phyloP scores from a whole-genome alignment of 1,139 yeast species.

The Geotrichum histeridarum region DNA sequence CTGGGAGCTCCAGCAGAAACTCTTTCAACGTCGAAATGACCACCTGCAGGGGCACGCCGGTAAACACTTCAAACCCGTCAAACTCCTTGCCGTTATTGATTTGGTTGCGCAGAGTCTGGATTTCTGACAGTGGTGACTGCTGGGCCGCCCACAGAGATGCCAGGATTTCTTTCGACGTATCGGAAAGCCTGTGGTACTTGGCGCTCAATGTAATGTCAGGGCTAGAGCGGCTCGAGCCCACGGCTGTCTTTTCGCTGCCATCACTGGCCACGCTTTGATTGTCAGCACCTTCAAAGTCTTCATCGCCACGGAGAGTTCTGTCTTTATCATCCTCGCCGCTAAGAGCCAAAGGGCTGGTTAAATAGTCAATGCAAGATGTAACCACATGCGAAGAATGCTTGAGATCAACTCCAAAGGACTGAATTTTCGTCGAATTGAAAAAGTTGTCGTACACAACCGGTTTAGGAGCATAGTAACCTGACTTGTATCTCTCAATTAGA shows the following conservation, averaged over 20 bases:
- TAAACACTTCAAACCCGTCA: slow-evolving; percentile 29
- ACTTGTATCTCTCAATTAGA: slow-evolving; percentile 55
- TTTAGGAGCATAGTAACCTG: slow-evolving; percentile 68
- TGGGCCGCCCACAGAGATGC: slow-evolving; percentile 29
- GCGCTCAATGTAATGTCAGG: not conserved
- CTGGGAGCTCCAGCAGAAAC: slow-evolving; percentile 76
- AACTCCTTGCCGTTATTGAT: slow-evolving; percentile 49
- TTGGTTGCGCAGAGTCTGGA: slow-evolving; percentile 58
- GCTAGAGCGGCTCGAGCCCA: not conserved
- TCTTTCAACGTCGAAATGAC: slow-evolving; percentile 65
- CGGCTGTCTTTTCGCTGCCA: slow-evolving; percentile 19
- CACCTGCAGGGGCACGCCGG: slow-evolving; percentile 44
- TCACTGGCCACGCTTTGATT: slow-evolving; percentile 16
- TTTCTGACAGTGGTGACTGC: slow-evolving; percentile 55
- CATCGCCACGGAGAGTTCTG: slow-evolving; percentile 3
- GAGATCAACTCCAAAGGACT: slow-evolving; percentile 78
- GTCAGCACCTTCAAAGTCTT: slow-evolving; percentile 1
- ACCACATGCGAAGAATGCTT: slow-evolving; percentile 62
- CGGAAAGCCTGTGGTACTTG: slow-evolving; percentile 7
- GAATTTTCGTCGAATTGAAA: slow-evolving; percentile 50
- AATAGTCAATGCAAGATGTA: slow-evolving; percentile 63
- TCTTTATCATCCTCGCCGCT: slow-evolving; percentile 1
- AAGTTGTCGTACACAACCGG: slow-evolving; percentile 69
- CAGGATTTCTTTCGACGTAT: slow-evolving; percentile 11
- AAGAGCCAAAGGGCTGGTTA: slow-evolving; percentile 21